phyloP scores from a whole-genome alignment of 2,329 filamentous ascomycete species.

The Neoarthrinium moseri region DNA sequence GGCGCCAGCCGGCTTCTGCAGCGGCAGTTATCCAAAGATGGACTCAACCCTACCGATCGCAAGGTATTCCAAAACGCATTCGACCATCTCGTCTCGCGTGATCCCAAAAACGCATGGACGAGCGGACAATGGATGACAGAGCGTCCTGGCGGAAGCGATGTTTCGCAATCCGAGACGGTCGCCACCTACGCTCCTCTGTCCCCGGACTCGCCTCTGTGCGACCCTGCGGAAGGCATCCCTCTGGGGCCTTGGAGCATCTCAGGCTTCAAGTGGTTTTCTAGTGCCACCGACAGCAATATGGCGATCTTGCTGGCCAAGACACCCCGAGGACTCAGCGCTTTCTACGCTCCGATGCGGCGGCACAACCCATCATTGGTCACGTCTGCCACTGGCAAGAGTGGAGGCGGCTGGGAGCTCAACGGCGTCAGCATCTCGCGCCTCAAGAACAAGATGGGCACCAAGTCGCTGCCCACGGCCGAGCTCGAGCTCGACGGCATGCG shows the following conservation, averaged over 20 bases:
- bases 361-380: conserved; percentile 13
- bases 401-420: conserved; percentile 43
- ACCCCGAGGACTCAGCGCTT: conserved; percentile 45
- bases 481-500: conserved; percentile 51
- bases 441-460: conserved; percentile 64
- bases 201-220: conserved; percentile 12
- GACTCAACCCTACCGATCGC: conserved; percentile 14
- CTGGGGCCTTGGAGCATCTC: conserved; percentile 43
- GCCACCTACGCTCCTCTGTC: conserved; percentile 28
- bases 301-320: conserved; percentile 55
- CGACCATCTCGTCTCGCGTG: conserved; percentile 40
- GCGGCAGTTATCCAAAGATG: conserved; percentile 22
- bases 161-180: conserved; percentile 55
- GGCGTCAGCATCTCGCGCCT: conserved; percentile 57
- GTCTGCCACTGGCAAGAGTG: conserved; percentile 6
- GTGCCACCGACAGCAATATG: conserved; percentile 60
- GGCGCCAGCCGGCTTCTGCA: conserved; percentile 39
- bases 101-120: conserved; percentile 49
- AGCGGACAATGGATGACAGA: conserved; percentile 66
- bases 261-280: conserved; percentile 66
- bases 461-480: conserved; percentile 60
- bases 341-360: conserved; percentile 50
- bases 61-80: conserved; percentile 39
- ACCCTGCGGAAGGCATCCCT: conserved; percentile 14
- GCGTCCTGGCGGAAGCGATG: conserved; percentile 55